These are phyloP conservation scores for Colletotrichum spaethianum DNA, from an alignment of 2,329 filamentous ascomycete species.

Conservation along the genomic window DNA sequence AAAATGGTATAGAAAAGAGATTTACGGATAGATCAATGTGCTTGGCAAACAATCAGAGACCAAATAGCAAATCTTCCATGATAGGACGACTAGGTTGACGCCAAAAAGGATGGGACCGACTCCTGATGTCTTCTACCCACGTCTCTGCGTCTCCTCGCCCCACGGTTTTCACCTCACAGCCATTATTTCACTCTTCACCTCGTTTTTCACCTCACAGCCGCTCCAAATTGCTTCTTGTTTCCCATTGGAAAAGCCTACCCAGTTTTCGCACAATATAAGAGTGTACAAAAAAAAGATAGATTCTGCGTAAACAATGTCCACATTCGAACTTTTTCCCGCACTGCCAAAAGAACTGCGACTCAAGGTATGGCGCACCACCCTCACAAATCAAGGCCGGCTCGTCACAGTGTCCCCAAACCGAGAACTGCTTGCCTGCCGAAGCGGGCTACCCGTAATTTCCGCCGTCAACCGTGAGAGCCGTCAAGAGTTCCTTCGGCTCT, in stretches of 20 bases:
- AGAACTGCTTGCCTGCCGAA: neutral
- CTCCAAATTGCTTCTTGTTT: neutral
- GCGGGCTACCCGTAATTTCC: conserved; percentile 10
- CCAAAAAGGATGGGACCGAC: neutral
- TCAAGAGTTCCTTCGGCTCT: neutral
- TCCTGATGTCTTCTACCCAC: neutral
- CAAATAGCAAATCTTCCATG: neutral
- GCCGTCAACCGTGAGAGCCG: conserved; percentile 22
- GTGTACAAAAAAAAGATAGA: neutral
- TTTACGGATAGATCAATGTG: neutral
- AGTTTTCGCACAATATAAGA: neutral
- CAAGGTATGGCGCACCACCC: neutral
- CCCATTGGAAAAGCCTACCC: neutral
- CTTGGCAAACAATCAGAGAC: neutral
- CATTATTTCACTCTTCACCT: neutral
- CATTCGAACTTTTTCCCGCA: neutral
- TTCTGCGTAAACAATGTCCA: neutral
- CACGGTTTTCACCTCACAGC: neutral
- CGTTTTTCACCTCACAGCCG: neutral
- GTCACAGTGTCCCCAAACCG: neutral
- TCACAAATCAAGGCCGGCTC: conserved; percentile 1
- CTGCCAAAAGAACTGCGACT: conserved; percentile 13
- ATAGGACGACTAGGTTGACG: neutral
- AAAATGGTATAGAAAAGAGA: no score
- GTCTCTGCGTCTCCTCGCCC: neutral